Conservation (phyloP, 2,329 filamentous ascomycete species). For the Xylaria sp. region DNA sequence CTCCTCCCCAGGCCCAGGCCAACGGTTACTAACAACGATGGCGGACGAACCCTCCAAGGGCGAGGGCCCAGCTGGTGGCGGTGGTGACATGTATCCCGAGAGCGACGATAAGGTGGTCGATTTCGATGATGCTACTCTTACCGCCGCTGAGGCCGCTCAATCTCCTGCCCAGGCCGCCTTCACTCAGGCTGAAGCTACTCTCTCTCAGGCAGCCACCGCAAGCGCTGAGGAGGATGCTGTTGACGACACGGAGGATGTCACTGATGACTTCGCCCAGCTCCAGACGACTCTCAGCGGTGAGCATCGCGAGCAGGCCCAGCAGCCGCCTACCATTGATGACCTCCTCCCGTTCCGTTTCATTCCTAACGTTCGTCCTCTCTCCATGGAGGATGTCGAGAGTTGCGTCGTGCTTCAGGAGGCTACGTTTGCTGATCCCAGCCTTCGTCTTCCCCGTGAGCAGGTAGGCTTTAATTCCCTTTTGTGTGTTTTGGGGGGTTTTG, state of each 20-base stretch:
- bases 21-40: too few relatives aligned
- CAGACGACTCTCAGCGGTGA: conserved; percentile 39
- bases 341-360: conserved; percentile 56
- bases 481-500: too few relatives aligned
- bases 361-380: conserved; percentile 70
- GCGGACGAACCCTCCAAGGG: too few relatives aligned
- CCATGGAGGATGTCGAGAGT: conserved; percentile 57
- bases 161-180: too few relatives aligned
- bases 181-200: too few relatives aligned
- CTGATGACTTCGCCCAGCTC: conserved; percentile 34
- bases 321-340: conserved; percentile 34
- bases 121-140: too few relatives aligned
- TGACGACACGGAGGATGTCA: conserved; percentile 38
- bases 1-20: too few relatives aligned
- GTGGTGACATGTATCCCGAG: neutral
- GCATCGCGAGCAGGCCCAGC: conserved; percentile 30
- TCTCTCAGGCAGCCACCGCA: neutral
- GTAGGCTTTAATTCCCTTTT: conserved; percentile 29
- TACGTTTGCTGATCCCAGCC: conserved; percentile 45
- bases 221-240: conserved; percentile 30
- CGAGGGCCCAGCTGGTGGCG: too few relatives aligned
- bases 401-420: conserved; percentile 51
- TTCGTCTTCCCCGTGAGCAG: conserved; percentile 51
- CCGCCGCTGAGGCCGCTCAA: too few relatives aligned
- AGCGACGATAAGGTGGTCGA: neutral